Evolutionary conservation across 75 land plant species (phyloP).

Genomic region (Sequoia sempervirens): DNA sequence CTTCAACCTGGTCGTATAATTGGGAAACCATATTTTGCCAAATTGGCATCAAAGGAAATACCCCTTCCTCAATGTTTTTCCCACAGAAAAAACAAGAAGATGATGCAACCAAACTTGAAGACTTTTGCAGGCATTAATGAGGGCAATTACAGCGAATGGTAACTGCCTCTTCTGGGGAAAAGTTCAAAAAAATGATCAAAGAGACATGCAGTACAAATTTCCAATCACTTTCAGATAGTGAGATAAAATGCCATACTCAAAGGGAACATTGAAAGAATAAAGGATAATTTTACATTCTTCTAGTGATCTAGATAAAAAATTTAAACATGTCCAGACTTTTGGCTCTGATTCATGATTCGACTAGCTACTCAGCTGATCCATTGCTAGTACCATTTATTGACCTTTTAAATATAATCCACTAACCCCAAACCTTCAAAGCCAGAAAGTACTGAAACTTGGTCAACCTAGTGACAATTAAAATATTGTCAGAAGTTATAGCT

Average conservation of each 20-base stretch:
- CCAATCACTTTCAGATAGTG: background rate
- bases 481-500: background rate
- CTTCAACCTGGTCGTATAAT: too few relatives aligned
- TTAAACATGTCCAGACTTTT: background rate
- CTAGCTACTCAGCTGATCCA: background rate
- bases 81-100: too few relatives aligned
- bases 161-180: too few relatives aligned
- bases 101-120: too few relatives aligned
- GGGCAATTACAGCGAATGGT: too few relatives aligned
- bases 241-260: background rate
- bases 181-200: background rate
- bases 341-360: background rate
- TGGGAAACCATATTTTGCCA: too few relatives aligned
- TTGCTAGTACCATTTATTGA: background rate
- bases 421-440: background rate
- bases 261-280: background rate
- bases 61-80: too few relatives aligned
- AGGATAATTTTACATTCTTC: background rate
- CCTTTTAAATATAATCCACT: background rate
- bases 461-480: background rate
- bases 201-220: background rate
- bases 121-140: too few relatives aligned
- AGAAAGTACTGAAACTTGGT: background rate
- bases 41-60: too few relatives aligned
- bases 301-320: background rate